Evolutionary conservation across 768 basidiomycete genomes (phyloP).

Genomic region (Trametes cubensis): DNA sequence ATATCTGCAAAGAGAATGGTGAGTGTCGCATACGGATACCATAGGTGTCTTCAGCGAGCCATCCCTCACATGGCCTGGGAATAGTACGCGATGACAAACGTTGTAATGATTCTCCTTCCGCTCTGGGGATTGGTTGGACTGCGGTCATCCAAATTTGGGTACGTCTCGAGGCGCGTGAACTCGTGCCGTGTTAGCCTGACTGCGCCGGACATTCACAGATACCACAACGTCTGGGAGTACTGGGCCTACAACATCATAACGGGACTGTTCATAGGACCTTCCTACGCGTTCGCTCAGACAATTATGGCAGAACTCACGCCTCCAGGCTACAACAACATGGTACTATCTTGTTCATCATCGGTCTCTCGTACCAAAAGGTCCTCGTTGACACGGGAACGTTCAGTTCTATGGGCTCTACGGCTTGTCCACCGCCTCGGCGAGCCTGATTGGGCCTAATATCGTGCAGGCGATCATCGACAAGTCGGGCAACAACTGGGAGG

Average conservation of each 20-base stretch:
- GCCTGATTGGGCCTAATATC: constrained; percentile 85
- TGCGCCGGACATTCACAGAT: constrained; percentile 38
- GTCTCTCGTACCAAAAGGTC: neutral
- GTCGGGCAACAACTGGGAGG: constrained; percentile 76
- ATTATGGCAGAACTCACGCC: constrained; percentile 91
- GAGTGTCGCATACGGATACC: no score
- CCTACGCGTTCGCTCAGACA: constrained; percentile 83
- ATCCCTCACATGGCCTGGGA: no score
- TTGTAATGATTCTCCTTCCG: constrained; percentile 75
- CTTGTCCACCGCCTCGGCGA: constrained; percentile 79
- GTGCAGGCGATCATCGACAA: constrained; percentile 80
- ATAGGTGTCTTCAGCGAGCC: no score
- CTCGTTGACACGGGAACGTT: neutral
- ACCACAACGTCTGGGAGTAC: constrained; percentile 86
- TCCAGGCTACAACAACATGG: constrained; percentile 86
- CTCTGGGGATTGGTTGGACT: constrained; percentile 88
- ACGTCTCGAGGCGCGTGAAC: constrained; percentile 22
- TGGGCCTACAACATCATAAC: constrained; percentile 85
- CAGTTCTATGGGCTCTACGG: constrained; percentile 89
- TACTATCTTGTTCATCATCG: constrained; percentile 19
- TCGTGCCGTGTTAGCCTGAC: constrained; percentile 11
- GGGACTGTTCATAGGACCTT: constrained; percentile 83
- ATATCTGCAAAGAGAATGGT: constrained; percentile 84
- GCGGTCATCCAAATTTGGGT: constrained; percentile 79
- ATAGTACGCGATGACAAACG: constrained; percentile 76